These are phyloP conservation scores for Xanthoconium stramineum DNA, from an alignment of 768 basidiomycete genomes.

Conservation along the genomic window DNA sequence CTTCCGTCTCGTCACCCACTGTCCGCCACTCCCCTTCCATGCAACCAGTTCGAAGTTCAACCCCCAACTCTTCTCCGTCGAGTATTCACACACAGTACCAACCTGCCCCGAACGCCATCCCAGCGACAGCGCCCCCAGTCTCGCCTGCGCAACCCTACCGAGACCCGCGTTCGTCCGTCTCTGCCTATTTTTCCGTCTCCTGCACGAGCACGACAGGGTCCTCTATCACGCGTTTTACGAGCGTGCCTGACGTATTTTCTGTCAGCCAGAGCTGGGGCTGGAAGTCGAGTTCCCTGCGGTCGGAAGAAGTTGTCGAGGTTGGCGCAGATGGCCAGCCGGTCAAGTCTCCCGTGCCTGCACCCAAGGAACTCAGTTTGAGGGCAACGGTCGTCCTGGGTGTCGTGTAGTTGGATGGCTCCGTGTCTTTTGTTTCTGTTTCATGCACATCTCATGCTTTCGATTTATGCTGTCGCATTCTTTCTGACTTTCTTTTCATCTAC, in stretches of 20 bases:
- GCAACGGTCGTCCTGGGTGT: conserved; percentile 79
- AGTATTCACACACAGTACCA: conserved; percentile 21
- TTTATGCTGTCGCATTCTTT: neutral
- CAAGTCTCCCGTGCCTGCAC: conserved; percentile 31
- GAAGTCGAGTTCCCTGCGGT: conserved; percentile 63
- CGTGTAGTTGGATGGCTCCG: conserved; percentile 39
- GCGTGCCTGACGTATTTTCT: conserved; percentile 81
- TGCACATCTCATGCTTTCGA: conserved; percentile 4
- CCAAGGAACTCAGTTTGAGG: conserved; percentile 58
- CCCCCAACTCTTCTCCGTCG: conserved; percentile 34
- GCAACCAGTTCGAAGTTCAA: conserved; percentile 45
- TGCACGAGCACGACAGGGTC: conserved; percentile 81
- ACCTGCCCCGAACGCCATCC: conserved; percentile 22
- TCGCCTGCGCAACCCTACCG: conserved; percentile 68
- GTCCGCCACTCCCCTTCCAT: conserved; percentile 46
- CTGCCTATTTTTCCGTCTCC: conserved; percentile 81
- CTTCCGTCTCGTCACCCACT: conserved; percentile 23
- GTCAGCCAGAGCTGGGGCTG: conserved; percentile 93
- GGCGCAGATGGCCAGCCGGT: conserved; percentile 30
- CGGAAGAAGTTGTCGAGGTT: conserved; percentile 46
- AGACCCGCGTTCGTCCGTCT: conserved; percentile 66
- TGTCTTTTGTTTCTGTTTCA: neutral
- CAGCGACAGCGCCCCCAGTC: conserved; percentile 43
- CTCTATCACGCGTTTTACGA: conserved; percentile 78
- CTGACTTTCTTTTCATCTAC: neutral